Evolutionary conservation across 805 yeast species (phyloP).

Genomic region (Wickerhamomyces mucosus): DNA sequence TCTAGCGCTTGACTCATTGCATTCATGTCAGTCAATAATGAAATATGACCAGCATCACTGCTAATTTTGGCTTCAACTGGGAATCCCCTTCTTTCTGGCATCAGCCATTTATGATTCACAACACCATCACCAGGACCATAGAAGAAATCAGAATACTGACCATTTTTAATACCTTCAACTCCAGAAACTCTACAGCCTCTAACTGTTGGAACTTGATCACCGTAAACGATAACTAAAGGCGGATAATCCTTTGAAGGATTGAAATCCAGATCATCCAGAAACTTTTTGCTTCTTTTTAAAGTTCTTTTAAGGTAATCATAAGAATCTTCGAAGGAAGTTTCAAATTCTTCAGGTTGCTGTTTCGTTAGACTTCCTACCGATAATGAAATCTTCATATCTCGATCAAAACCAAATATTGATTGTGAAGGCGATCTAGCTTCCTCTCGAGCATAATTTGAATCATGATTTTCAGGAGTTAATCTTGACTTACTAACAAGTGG

Average conservation of each 20-base stretch:
- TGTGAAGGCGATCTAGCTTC: background rate
- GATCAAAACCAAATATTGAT: constrained; percentile 1
- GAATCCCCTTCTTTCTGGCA: constrained; percentile 73
- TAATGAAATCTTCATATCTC: constrained; percentile 13
- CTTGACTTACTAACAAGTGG: constrained; percentile 51
- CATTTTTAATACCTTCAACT: constrained; percentile 52
- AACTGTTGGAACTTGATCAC: constrained; percentile 76
- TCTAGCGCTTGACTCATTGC: constrained; percentile 64
- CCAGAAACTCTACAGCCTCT: constrained; percentile 66
- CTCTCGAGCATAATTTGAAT: background rate
- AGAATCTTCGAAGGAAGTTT: constrained; percentile 39
- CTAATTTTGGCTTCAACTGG: constrained; percentile 61
- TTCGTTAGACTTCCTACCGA: constrained; percentile 8
- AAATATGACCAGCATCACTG: constrained; percentile 68
- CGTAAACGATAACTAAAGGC: constrained; percentile 76
- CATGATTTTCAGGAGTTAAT: background rate
- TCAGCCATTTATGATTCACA: constrained; percentile 68
- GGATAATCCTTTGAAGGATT: constrained; percentile 54
- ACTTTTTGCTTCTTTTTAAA: constrained; percentile 48
- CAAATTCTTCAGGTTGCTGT: constrained; percentile 12
- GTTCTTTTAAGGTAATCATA: constrained; percentile 56
- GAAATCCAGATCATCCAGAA: constrained; percentile 44
- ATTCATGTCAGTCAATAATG: constrained; percentile 62
- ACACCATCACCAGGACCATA: constrained; percentile 96
- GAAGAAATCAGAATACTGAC: constrained; percentile 65